These are phyloP conservation scores for Suillus fuscotomentosus DNA, from an alignment of 768 basidiomycete genomes.

Conservation along the genomic window DNA sequence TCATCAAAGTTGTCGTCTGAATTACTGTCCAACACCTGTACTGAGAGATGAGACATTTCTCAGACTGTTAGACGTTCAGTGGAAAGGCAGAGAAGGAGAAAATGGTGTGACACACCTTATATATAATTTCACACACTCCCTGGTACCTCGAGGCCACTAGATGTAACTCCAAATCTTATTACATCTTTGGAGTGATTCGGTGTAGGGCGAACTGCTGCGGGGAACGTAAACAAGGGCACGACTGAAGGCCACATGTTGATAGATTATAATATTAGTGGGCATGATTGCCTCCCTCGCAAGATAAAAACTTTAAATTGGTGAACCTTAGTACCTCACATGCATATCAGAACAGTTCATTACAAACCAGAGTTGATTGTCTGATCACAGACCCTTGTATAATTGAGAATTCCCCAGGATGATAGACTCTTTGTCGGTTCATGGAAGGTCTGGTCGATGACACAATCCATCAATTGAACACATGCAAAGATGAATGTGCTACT, in stretches of 20 bases:
- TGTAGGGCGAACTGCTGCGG: background rate
- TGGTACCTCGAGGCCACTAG: background rate
- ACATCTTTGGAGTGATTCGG: background rate
- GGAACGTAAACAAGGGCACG: background rate
- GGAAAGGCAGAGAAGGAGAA: background rate
- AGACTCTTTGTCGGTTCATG: slow-evolving; percentile 23
- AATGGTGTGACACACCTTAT: background rate
- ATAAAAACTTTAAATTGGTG: background rate
- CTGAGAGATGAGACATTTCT: background rate
- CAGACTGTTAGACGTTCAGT: background rate
- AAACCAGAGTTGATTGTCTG: slow-evolving; percentile 18
- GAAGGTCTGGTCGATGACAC: slow-evolving; percentile 28
- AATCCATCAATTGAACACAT: too few relatives aligned
- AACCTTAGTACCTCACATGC: background rate
- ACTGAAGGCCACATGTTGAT: background rate
- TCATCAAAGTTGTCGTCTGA: background rate
- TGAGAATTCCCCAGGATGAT: slow-evolving; percentile 10
- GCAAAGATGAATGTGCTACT: background rate
- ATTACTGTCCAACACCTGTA: background rate
- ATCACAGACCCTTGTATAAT: background rate
- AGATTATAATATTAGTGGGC: background rate
- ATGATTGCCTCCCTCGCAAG: background rate
- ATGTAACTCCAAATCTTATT: background rate
- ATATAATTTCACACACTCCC: background rate
- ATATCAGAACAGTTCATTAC: background rate